A percentile compares a stretch with the other conserved stretches of the same genome.
These are phyloP conservation scores for Macrolepiota dolichaula DNA, from an alignment of 768 basidiomycete species.

Conservation along the genomic window DNA sequence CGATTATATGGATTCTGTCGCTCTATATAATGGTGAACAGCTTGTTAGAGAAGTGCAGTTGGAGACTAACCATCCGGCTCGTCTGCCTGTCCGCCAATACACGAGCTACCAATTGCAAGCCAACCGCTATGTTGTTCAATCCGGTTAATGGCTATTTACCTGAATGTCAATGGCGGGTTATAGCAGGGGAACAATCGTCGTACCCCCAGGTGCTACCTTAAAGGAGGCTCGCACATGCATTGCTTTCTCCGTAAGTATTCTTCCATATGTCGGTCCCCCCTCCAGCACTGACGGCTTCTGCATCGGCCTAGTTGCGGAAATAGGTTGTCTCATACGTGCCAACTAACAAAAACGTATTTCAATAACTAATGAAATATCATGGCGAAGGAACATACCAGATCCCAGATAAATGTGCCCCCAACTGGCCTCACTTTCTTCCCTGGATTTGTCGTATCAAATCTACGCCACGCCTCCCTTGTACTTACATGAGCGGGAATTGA, in stretches of 20 bases:
- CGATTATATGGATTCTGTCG: conserved; percentile 42
- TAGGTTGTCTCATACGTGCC: background rate
- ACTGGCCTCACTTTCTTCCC: background rate
- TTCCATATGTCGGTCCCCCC: background rate
- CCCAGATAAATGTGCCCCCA: background rate
- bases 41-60: conserved; percentile 5
- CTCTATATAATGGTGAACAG: conserved; percentile 17
- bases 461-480: background rate
- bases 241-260: conserved; percentile 1
- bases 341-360: conserved; percentile 1
- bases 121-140: conserved; percentile 43
- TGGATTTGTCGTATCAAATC: background rate
- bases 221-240: conserved; percentile 22
- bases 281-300: background rate
- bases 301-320: background rate
- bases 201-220: conserved; percentile 43
- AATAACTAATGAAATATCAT: background rate
- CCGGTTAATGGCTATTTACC: conserved; percentile 39
- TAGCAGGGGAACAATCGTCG: conserved; percentile 16
- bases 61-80: conserved; percentile 20
- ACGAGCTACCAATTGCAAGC: conserved; percentile 43
- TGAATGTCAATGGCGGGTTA: background rate
- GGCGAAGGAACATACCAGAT: background rate
- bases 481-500: background rate
- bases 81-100: conserved; percentile 42